Conservation (phyloP, 2,329 filamentous ascomycete genomes). For the Arthrinium phaeospermum region DNA sequence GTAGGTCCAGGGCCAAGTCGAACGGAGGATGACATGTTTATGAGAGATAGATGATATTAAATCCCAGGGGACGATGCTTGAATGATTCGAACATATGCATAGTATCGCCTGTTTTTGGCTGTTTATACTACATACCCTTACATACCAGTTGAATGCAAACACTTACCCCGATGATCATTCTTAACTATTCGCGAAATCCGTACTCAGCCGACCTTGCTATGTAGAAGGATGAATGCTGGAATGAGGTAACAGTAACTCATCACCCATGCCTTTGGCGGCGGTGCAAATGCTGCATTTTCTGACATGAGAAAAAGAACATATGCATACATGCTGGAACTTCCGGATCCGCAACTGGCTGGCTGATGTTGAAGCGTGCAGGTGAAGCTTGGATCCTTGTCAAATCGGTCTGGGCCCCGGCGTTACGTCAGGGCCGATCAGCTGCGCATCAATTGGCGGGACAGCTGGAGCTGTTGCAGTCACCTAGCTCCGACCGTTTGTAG, state of each 20-base stretch:
- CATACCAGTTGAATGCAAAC: constrained; percentile 28
- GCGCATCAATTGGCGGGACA: constrained; percentile 10
- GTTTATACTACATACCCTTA: constrained; percentile 49
- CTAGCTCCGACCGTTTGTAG: constrained; percentile 8
- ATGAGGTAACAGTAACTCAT: neutral
- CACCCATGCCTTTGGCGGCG: neutral
- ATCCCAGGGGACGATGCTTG: neutral
- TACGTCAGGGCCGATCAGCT: constrained; percentile 17
- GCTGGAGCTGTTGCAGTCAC: neutral
- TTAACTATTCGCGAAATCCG: neutral
- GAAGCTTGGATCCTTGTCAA: neutral
- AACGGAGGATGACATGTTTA: neutral
- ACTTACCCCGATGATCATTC: neutral
- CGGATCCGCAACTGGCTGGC: neutral
- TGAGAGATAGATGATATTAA: neutral
- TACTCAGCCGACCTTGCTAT: neutral
- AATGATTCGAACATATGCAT: neutral
- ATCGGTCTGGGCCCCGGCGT: constrained; percentile 1
- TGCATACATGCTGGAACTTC: neutral
- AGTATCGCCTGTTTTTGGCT: constrained; percentile 36
- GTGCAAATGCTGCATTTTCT: neutral
- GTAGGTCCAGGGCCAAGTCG: neutral
- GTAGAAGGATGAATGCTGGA: no score
- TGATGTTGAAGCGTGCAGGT: neutral
- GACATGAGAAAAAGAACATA: neutral